phyloP scores from a whole-genome alignment of 768 basidiomycete species.

The Hypsizygus marmoreus region DNA sequence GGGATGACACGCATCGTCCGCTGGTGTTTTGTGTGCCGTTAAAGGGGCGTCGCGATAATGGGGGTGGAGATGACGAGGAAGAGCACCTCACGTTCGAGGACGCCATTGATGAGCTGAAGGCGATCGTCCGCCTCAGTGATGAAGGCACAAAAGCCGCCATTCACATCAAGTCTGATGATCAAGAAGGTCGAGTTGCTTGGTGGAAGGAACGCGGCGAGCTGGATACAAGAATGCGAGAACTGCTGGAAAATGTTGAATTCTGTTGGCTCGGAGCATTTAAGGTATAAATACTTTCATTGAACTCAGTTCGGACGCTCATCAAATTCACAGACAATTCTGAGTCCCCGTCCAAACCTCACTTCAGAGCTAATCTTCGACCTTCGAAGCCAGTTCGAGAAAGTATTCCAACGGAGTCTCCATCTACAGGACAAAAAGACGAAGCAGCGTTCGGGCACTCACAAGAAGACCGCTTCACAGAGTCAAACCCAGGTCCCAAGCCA shows the following conservation, averaged over 20 bases:
- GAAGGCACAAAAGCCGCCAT: constrained; percentile 63
- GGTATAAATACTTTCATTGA: constrained; percentile 43
- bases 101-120: constrained; percentile 70
- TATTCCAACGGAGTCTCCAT: constrained; percentile 68
- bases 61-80: constrained; percentile 66
- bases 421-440: constrained; percentile 65
- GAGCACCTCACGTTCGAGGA: constrained; percentile 73
- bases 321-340: constrained; percentile 59
- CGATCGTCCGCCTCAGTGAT: constrained; percentile 82
- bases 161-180: constrained; percentile 67
- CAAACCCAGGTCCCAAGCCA: constrained; percentile 39
- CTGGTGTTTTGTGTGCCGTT: constrained; percentile 89
- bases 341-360: constrained; percentile 43
- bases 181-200: constrained; percentile 72
- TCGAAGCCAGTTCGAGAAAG: constrained; percentile 67
- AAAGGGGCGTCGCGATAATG: constrained; percentile 76
- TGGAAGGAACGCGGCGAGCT: constrained; percentile 80
- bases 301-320: constrained; percentile 1
- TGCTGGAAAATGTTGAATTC: constrained; percentile 87
- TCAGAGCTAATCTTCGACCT: constrained; percentile 55
- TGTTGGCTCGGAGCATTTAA: constrained; percentile 99
- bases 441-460: constrained; percentile 31
- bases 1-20: constrained; percentile 44
- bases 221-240: constrained; percentile 72
- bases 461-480: constrained; percentile 33